Evolutionary conservation across 768 basidiomycete genomes (phyloP), one percentile per base, ranked within the genome.

Genomic region (Rhodocollybia butyracea): DNA sequence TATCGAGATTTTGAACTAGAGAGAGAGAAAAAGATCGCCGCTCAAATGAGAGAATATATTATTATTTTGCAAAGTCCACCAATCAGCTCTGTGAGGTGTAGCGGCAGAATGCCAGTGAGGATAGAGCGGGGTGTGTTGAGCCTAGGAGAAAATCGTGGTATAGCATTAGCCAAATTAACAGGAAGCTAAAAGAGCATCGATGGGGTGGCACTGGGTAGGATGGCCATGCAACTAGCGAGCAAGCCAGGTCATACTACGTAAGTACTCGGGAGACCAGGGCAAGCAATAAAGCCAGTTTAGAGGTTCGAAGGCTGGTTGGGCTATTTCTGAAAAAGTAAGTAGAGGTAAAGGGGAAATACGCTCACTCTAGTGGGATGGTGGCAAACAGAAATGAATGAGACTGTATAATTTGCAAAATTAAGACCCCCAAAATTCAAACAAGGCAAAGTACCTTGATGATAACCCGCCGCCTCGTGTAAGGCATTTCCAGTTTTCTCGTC

Each of bases 361-460:
- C 13, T 34, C n/a, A 38, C 48, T 13, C n/a, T n/a, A n/a, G n/a
- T n/a, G n/a, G 32, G 19, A 38, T 12, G 32, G 48, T 50, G 38
- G 17, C 21, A 19, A 10, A 1, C 32, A 34, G 24, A 34, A 17
- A 48, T 50, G 46, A 31, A 56, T 34, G 40, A 41, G 53, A 58
- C 53, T 47, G 56, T 57, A 21, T 42, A 51, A 59, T 61, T 48
- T 46, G 57, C 61, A 57, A 47, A 57, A 60, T 59, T 61, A 68
- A 65, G 61, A 70, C 69, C 73, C 70, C 70, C 71, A 64, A 72
- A 67, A n/a, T n/a, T n/a, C n/a, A n/a, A n/a, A n/a, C n/a, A n/a
- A n/a, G n/a, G n/a, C n/a, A 36, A 36, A 36, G 34, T 36, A 36
- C 34, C 34, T 7, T 36, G 34, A 17, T 36, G 34, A n/a, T n/a